phyloP scores from a whole-genome alignment of 164 flowering plant genomes.

The Tetracentron sinense region DNA sequence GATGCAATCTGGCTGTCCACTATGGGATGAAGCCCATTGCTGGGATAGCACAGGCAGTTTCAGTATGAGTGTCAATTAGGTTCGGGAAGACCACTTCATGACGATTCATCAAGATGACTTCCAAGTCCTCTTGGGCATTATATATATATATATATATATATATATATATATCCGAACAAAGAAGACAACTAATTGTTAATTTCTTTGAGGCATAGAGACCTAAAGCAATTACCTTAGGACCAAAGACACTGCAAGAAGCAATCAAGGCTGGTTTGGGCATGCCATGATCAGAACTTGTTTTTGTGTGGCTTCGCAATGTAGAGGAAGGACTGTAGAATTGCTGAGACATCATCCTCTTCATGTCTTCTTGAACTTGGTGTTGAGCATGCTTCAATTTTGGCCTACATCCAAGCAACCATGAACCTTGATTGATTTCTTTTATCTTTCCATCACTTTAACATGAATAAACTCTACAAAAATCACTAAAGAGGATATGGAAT shows the following conservation, averaged over 20 bases:
- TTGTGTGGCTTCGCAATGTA: slow-evolving; percentile 16
- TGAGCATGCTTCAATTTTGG: slow-evolving; percentile 64
- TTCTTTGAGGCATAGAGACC: neutral
- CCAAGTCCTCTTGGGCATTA: no score
- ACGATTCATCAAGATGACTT: no score
- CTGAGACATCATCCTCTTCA: slow-evolving; percentile 76
- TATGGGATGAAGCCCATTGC: no score
- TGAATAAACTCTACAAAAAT: neutral
- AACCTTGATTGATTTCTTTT: neutral
- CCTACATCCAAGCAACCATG: slow-evolving; percentile 35
- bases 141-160: no score
- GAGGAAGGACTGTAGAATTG: slow-evolving; percentile 41
- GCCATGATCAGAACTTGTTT: slow-evolving; percentile 13
- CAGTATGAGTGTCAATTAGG: no score
- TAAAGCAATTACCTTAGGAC: slow-evolving; percentile 62
- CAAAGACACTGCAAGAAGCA: slow-evolving; percentile 83
- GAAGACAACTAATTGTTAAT: neutral
- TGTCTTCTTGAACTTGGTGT: slow-evolving; percentile 59
- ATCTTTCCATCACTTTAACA: neutral
- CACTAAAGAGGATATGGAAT: neutral
- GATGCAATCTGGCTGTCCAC: no score
- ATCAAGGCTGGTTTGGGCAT: slow-evolving; percentile 51
- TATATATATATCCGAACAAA: no score
- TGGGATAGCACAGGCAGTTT: no score
- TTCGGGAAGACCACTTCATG: no score